Base-by-base conservation (phyloP, 352 stramenopile species). In the Phytophthora hybrid region DNA sequence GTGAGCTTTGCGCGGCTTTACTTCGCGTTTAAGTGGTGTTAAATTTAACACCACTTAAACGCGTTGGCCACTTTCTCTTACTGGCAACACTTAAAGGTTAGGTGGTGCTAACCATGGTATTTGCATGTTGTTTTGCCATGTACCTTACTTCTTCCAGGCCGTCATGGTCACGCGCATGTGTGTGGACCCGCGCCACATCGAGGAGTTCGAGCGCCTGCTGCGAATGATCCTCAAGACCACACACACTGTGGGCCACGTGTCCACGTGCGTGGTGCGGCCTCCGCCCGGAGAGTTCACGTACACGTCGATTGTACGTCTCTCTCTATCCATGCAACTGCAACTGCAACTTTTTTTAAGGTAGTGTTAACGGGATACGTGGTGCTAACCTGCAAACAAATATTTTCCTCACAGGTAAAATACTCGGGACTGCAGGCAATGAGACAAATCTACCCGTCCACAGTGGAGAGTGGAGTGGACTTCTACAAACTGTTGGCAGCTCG, bases 141-240 rank as follows among this genome's bases (percentile, higher is more conserved):
- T 16, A 14, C 3, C 9, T 11, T 66, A 3, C 9, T 11, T 71
- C 59, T n/a, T 64, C 29, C 63, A 94, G 88, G 86, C 88, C 0
- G 85, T 93, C 18, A 92, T 95, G 88, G 82, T 95, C 21, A 95
- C 88, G 59, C 88, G 86, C 61, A 95, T 95, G 88, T 84, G 78
- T 32, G 88, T 95, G 32, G 84, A 93, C 57, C 79, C 84, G 54
- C 84, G 84, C 29, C 86, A 93, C 62, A 76, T 93, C 5, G 85
- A 92, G 61, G 88, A 94, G 52, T 94, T 94, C 70, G 88, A 94
- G 71, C 84, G 85, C 29, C 75, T 94, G 47, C 66, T 94, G 58
- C 86, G 88, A 5, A 69, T 94, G 63, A 93, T 94, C n/a, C 79
- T 94, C 19, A 93, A 93, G 75, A 93, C 74, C 57, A 94, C 84